A percentile compares a stretch with the other conserved stretches of the same genome.
These are phyloP conservation scores for Ichthyophthirius multifiliis DNA, from an alignment of 169 alveolate genomes.

Conservation along the genomic window DNA sequence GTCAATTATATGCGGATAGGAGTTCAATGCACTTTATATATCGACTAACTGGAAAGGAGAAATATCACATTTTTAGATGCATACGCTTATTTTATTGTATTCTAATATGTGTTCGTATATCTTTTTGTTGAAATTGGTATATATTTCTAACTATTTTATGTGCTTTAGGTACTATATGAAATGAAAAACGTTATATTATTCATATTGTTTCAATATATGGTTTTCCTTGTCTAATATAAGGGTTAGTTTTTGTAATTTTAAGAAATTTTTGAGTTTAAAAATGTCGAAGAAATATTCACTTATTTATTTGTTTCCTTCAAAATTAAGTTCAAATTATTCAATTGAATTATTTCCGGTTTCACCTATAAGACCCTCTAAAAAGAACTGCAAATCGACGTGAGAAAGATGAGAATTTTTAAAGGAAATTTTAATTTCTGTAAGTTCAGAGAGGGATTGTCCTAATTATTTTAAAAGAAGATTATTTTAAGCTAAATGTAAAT, in stretches of 20 bases:
- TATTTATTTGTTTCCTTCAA: not conserved
- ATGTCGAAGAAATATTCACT: not conserved
- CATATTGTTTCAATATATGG: not conserved
- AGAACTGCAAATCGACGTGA: not conserved
- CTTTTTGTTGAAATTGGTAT: not conserved
- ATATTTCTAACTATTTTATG: not conserved
- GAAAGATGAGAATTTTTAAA: not conserved
- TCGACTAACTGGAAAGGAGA: conserved; percentile 5
- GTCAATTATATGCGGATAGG: not conserved
- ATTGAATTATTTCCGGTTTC: not conserved
- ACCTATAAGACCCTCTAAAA: not conserved
- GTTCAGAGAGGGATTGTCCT: not conserved
- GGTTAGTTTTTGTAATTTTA: not conserved
- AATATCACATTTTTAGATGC: not conserved
- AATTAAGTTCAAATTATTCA: not conserved
- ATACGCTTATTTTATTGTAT: not conserved
- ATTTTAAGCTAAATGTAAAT: not conserved
- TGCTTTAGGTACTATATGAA: not conserved
- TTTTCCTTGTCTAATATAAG: not conserved
- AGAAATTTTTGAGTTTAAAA: not conserved
- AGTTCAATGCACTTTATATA: not conserved
- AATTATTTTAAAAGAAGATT: not conserved
- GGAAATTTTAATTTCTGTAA: not conserved
- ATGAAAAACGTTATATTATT: not conserved
- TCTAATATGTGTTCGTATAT: not conserved